Base-by-base conservation (phyloP, 1,139 yeast genomes). In the Nakaseomyces uthaithaninus region DNA sequence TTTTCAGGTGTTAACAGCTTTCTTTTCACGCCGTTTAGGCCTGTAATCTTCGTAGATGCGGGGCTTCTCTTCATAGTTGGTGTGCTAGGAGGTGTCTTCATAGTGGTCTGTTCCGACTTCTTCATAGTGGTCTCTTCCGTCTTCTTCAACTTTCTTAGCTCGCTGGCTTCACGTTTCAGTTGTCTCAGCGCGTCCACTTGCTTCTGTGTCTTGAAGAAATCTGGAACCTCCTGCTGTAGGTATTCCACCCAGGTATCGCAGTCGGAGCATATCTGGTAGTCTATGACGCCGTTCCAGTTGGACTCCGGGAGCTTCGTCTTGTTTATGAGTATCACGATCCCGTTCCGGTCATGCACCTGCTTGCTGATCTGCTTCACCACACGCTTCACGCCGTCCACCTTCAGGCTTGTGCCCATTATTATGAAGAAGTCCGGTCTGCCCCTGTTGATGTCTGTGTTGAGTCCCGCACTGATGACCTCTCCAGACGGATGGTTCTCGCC, bases 401-500 rank as follows among this genome's bases (percentile, higher is more conserved):
- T 82, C 42, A 86, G 64, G 6, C 94, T 80, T 0, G 95, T 86
- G 1, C 95, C 95, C 72, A 84, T 84, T 24, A 86, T 82, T 17
- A 86, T 67, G 37, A 86, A 67, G 48, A 85, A 71, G 56, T 86
- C 95, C 0, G 94, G 91, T 47, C 67, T 72, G 31, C 74, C 64
- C 49, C 67, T 71, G 38, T 81, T 58, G 7, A 58, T 49, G 60
- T 86, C 95, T 4, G 74, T 67, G 51, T 73, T 82, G 12, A 87
- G 67, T 2, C 91, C 86, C 41, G 73, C 72, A 1, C 93, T 81
- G 36, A 86, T 75, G 8, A 79, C 69, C 45, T 85, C 95, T 22
- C 86, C 76, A 53, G 82, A 86, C 0, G 94, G 94, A 57, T 85
- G 94, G 53, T 80, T 76, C 57, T 86, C 95, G 34, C 93, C 93